A percentile compares a stretch with the other conserved stretches of the same genome.
These are phyloP conservation scores for Mycocentrospora acerina DNA, from an alignment of 2,329 filamentous ascomycete genomes.

Conservation along the genomic window DNA sequence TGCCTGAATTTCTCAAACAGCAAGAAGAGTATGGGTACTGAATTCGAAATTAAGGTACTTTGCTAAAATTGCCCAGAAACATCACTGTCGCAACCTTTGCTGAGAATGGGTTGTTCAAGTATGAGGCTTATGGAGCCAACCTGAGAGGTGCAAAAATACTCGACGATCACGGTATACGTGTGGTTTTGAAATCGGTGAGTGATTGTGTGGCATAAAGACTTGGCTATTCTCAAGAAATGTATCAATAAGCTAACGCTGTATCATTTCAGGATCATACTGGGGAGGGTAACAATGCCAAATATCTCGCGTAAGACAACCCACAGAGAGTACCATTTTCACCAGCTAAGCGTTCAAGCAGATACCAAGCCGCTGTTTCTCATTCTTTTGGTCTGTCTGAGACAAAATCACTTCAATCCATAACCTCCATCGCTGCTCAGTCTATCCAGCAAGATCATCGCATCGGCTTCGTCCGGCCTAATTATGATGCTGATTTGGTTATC, in stretches of 20 bases:
- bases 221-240: no score
- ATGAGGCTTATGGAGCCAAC: background rate
- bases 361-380: no score
- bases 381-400: slow-evolving; percentile 63
- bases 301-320: no score
- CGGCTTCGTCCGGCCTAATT: slow-evolving; percentile 44
- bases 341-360: no score
- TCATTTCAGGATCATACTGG: no score
- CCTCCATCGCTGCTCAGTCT: slow-evolving; percentile 43
- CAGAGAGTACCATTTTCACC: no score
- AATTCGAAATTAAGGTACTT: no score
- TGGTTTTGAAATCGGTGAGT: no score
- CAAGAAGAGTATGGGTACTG: no score
- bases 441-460: slow-evolving; percentile 44
- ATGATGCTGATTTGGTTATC: slow-evolving; percentile 47
- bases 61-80: slow-evolving; percentile 43
- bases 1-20: slow-evolving; percentile 59
- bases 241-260: no score
- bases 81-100: slow-evolving; percentile 62
- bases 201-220: no score
- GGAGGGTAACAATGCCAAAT: no score
- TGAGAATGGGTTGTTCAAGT: slow-evolving; percentile 55
- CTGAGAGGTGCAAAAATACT: slow-evolving; percentile 67
- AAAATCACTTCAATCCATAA: slow-evolving; percentile 66
- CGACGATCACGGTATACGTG: slow-evolving; percentile 65